A percentile compares a stretch with the other conserved stretches of the same genome.
phyloP scores from a whole-genome alignment of 108 stramenopile species.

The Ochromonas danica region DNA sequence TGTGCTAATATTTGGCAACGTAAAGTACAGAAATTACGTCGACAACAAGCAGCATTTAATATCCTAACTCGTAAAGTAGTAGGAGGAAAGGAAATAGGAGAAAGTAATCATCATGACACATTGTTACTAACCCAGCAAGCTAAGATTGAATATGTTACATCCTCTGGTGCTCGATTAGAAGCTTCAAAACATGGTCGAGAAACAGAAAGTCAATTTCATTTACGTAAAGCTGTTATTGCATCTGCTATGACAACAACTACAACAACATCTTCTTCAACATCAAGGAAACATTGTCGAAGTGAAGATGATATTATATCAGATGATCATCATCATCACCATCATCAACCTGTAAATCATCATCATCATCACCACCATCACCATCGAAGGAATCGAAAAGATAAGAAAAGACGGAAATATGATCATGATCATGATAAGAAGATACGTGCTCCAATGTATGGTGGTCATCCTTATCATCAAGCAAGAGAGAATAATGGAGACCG shows the following conservation, averaged over 20 bases:
- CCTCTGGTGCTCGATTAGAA: neutral
- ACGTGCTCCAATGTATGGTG: too few relatives aligned
- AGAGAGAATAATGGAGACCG: neutral
- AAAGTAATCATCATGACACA: neutral
- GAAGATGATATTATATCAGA: too few relatives aligned
- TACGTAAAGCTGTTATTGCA: neutral
- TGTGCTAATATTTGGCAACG: conserved; percentile 22
- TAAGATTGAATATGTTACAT: neutral
- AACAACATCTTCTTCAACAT: too few relatives aligned
- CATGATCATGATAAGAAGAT: neutral
- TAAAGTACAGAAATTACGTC: neutral
- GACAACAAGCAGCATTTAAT: neutral
- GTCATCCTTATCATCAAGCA: too few relatives aligned
- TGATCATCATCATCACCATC: too few relatives aligned
- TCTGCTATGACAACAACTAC: neutral
- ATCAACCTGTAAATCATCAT: neutral
- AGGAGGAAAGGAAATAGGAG: neutral
- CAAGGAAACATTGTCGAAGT: too few relatives aligned
- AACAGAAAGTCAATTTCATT: neutral
- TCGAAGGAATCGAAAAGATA: neutral
- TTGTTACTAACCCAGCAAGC: neutral
- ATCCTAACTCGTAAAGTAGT: neutral
- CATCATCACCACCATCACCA: neutral
- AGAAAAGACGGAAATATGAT: neutral
- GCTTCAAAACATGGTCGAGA: neutral